Evolutionary conservation across 768 basidiomycete species (phyloP).

Genomic region (Lentinus brumalis): DNA sequence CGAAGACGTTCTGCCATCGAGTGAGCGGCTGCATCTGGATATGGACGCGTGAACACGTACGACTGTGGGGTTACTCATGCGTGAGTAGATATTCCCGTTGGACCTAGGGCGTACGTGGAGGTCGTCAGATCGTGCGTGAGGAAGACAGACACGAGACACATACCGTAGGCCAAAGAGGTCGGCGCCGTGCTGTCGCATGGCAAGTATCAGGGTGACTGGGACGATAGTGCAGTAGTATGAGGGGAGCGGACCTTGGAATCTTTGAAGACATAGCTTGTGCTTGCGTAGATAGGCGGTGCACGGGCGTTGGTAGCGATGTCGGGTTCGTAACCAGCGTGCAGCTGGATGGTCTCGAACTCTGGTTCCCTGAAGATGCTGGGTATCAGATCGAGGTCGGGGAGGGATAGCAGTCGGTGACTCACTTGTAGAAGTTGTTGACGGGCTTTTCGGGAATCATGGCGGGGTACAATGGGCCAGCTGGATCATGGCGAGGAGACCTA

Average conservation of each 20-base stretch:
- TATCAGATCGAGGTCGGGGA: neutral
- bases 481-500: neutral
- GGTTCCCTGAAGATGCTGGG: slow-evolving; percentile 39
- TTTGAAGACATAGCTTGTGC: slow-evolving; percentile 76
- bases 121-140: neutral
- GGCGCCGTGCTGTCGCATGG: slow-evolving; percentile 57
- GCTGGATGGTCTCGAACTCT: slow-evolving; percentile 80
- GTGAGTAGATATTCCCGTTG: slow-evolving; percentile 63
- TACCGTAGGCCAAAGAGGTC: slow-evolving; percentile 68
- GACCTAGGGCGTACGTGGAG: slow-evolving; percentile 23
- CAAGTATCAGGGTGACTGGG: neutral
- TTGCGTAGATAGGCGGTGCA: slow-evolving; percentile 77
- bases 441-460: neutral
- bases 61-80: slow-evolving; percentile 70
- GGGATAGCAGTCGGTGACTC: neutral
- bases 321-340: slow-evolving; percentile 73
- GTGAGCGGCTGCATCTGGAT: neutral
- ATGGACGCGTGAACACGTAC: slow-evolving; percentile 36
- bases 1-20: slow-evolving; percentile 65
- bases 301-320: slow-evolving; percentile 71
- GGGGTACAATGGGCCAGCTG: neutral
- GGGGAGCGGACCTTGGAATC: slow-evolving; percentile 54
- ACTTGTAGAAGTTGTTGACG: slow-evolving; percentile 12
- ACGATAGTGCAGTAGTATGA: neutral
- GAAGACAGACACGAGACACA: neutral